Evolutionary conservation across 345 rosid genomes (phyloP).

Genomic region (Gossypium herbaceum): DNA sequence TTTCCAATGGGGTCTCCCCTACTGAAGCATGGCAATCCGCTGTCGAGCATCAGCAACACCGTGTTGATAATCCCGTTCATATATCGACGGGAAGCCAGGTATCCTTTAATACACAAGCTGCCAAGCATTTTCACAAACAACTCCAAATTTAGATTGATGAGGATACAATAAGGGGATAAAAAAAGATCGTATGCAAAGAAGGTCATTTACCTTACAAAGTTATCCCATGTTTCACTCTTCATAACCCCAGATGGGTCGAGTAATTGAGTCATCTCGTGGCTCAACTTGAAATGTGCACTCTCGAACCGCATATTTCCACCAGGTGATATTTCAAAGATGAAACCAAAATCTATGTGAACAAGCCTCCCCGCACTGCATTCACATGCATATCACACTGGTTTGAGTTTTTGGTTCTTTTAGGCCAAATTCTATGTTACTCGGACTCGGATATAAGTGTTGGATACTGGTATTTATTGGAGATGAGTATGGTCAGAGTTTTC

Average conservation of each 20-base stretch:
- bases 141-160: not conserved
- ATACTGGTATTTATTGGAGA: too few species aligned
- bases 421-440: not conserved
- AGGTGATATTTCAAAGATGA: conserved; percentile 90
- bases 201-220: conserved; percentile 61
- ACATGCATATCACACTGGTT: conserved; percentile 6
- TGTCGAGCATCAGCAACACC: conserved; percentile 86
- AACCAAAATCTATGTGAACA: conserved; percentile 97
- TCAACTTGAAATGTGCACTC: conserved; percentile 96
- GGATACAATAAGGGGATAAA: not conserved
- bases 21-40: conserved; percentile 96
- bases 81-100: conserved; percentile 75
- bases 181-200: not conserved
- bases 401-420: not conserved
- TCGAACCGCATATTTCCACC: conserved; percentile 98
- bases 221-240: conserved; percentile 90
- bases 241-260: conserved; percentile 85
- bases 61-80: conserved; percentile 91
- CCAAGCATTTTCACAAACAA: not conserved
- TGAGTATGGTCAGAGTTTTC: too few species aligned
- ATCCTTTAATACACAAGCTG: conserved; percentile 93
- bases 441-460: not conserved
- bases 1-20: conserved; percentile 95
- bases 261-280: conserved; percentile 99
- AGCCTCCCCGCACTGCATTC: conserved; percentile 78